These are phyloP conservation scores for Thymus mandschuricus DNA, from an alignment of 257 asterid genomes.

Conservation along the genomic window DNA sequence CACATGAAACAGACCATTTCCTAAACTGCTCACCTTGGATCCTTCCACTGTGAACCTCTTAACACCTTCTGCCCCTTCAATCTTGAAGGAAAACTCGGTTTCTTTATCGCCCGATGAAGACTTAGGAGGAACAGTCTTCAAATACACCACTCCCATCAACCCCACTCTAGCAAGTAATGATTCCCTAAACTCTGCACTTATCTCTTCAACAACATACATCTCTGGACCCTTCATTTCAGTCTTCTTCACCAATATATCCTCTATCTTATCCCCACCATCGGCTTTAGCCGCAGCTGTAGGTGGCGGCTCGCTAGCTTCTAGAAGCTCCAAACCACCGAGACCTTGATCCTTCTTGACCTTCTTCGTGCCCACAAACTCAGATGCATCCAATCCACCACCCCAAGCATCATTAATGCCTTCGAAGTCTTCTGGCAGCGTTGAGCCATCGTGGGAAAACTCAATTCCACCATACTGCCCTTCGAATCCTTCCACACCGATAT, in stretches of 20 bases:
- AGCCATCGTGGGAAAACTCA: conserved; percentile 76
- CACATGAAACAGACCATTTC: conserved; percentile 80
- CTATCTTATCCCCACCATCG: conserved; percentile 69
- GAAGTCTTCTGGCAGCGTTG: conserved; percentile 86
- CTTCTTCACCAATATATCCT: conserved; percentile 82
- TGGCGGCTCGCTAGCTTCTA: conserved; percentile 81
- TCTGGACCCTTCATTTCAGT: conserved; percentile 95
- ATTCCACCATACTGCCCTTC: conserved; percentile 98
- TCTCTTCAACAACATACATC: conserved; percentile 86
- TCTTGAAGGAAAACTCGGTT: conserved; percentile 91
- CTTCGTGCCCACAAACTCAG: conserved; percentile 86
- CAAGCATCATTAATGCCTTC: conserved; percentile 95
- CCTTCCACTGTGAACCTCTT: conserved; percentile 82
- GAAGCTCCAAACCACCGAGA: conserved; percentile 93
- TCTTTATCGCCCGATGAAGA: conserved; percentile 59
- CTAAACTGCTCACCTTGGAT: conserved; percentile 82
- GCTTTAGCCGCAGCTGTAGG: conserved; percentile 54
- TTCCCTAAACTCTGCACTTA: conserved; percentile 89
- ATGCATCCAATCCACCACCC: conserved; percentile 99
- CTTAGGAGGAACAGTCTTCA: conserved; percentile 73
- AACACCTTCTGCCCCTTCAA: conserved; percentile 72
- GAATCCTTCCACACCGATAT: conserved; percentile 93
- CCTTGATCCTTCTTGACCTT: conserved; percentile 78
- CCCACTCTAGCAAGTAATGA: conserved; percentile 92
- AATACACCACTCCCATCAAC: conserved; percentile 69